Base-by-base conservation (phyloP, 176 grass and related monocot species). In the Elymus sibiricus region DNA sequence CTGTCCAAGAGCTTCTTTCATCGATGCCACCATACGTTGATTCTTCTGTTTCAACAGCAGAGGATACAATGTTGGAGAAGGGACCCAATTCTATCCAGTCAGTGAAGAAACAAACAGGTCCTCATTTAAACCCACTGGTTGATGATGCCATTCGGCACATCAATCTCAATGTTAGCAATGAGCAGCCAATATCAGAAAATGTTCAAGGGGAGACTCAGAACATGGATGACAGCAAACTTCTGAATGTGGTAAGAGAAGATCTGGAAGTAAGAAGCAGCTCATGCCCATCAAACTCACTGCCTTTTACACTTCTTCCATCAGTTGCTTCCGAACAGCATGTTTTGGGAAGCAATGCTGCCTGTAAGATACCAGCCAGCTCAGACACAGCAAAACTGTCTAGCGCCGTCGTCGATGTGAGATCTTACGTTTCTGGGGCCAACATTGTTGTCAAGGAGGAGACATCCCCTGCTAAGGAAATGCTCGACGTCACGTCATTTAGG, bases 401-500 rank as follows among this genome's bases (percentile, higher is more conserved):
- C 0, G 21, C 69, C 26, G 2, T 53, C 27, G 60, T 43, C 32
- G 93, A 95, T 64, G 58, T 32, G 43, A 83, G 44, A 68, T 11
- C 75, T 46, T 78, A 73, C 74, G 84, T 84, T 9, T 86, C 74
- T 43, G 92, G 87, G 72, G 55, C 29, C 27, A 92, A 60, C 29
- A 68, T 22, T 47, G 86, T 62, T 25, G 32, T 78, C 14, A 94
- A 92, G 84, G 92, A 89, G 85, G 93, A 92, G 81, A 51, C 83
- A 74, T 78, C 83, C 78, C 83, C 91, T 37, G 70, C 86, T 13
- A 98, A 94, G 83, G 93, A 95, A 89, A 85, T 79, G 46, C 88
- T 99, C 34, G 97, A 99, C 64, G 92, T 99, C 31, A 99, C 95
- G 22, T 99, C 97, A 13, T 99, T 96, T 47, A 94, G 97, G 88